Evolutionary conservation across 441 rosid species (phyloP).

Genomic region (Pelargonium fulgidum): DNA sequence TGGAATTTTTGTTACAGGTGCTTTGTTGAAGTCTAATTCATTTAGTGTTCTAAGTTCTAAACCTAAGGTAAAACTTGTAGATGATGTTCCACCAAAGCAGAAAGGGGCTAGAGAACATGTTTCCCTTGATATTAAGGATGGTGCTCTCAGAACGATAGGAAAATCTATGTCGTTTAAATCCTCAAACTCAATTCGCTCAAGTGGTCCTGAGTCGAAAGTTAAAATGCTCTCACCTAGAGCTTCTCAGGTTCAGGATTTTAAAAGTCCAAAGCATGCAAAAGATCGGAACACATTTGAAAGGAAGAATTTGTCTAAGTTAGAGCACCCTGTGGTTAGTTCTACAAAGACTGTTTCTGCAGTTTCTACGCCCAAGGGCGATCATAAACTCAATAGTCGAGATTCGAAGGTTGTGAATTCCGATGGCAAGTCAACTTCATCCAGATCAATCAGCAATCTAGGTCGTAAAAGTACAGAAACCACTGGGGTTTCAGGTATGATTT

Average conservation of each 20-base stretch:
- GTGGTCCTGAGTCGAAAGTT: constrained; percentile 48
- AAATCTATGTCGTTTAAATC: constrained; percentile 73
- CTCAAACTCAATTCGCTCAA: constrained; percentile 37
- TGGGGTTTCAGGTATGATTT: constrained; percentile 47
- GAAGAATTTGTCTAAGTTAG: constrained; percentile 38
- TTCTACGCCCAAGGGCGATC: constrained; percentile 42
- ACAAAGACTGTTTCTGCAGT: constrained; percentile 30
- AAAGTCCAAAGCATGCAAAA: constrained; percentile 50
- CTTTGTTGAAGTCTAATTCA: constrained; percentile 68
- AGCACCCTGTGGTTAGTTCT: constrained; percentile 27
- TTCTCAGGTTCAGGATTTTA: constrained; percentile 48
- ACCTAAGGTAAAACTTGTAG: constrained; percentile 58
- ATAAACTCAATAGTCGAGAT: constrained; percentile 52
- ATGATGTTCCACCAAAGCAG: constrained; percentile 54
- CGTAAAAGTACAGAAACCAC: constrained; percentile 46
- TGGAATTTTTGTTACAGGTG: constrained; percentile 38
- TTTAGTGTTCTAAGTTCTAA: constrained; percentile 50
- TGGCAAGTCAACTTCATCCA: constrained; percentile 47
- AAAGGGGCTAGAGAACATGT: constrained; percentile 42
- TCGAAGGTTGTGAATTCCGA: constrained; percentile 48
- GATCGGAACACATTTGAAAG: constrained; percentile 46
- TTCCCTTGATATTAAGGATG: constrained; percentile 49
- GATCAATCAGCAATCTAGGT: constrained; percentile 43
- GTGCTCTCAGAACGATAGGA: constrained; percentile 43
- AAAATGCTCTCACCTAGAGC: constrained; percentile 48